These are phyloP conservation scores for Kwoniella sp. DNA, from an alignment of 768 basidiomycete genomes.

Conservation along the genomic window DNA sequence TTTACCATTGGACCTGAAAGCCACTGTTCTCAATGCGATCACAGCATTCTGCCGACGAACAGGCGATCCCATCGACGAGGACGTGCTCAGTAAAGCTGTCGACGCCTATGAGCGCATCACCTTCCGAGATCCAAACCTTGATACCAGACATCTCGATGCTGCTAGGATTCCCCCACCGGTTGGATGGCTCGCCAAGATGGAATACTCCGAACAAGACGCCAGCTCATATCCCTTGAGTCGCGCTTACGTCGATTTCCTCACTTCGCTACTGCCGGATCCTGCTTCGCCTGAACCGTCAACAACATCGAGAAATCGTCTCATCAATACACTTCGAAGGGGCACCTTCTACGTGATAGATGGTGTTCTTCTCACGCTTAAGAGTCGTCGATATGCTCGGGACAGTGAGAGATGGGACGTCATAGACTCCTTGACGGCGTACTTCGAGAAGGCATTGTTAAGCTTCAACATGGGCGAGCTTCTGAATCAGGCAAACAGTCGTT, in stretches of 20 bases:
- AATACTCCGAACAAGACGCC: conserved; percentile 78
- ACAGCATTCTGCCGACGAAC: conserved; percentile 44
- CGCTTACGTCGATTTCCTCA: conserved; percentile 79
- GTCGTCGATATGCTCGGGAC: conserved; percentile 71
- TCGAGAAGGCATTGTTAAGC: conserved; percentile 78
- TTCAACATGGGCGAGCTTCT: conserved; percentile 78
- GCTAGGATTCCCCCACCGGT: conserved; percentile 33
- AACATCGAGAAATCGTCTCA: conserved; percentile 60
- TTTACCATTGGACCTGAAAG: conserved; percentile 39
- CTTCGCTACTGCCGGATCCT: conserved; percentile 64
- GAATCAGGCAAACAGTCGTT: conserved; percentile 54
- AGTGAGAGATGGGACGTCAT: conserved; percentile 85
- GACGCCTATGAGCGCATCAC: conserved; percentile 44
- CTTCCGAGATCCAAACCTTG: conserved; percentile 34
- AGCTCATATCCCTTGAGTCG: conserved; percentile 84
- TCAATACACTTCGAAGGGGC: conserved; percentile 75
- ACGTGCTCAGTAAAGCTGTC: conserved; percentile 34
- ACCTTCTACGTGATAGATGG: conserved; percentile 84
- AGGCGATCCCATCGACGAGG: conserved; percentile 39
- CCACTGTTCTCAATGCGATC: conserved; percentile 36
- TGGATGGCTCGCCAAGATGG: conserved; percentile 69
- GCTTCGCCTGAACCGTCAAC: conserved; percentile 37
- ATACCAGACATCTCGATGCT: conserved; percentile 30
- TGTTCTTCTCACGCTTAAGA: conserved; percentile 75
- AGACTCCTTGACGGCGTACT: conserved; percentile 77